Evolutionary conservation across 257 asterid species (phyloP), one percentile per base, ranked within the genome.

Genomic region (Fraxinus quadrangulata): DNA sequence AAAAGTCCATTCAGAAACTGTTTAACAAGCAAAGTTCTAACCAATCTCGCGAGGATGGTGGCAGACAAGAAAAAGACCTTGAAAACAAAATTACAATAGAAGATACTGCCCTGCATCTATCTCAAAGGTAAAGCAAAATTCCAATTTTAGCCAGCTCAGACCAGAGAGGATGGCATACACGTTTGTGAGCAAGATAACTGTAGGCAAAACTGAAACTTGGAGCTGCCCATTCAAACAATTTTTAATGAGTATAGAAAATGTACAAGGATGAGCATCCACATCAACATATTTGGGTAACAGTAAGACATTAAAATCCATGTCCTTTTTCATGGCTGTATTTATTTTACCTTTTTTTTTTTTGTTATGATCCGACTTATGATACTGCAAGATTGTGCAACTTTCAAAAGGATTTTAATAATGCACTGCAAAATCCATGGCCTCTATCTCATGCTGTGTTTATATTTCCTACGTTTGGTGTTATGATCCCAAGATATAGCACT

Each of bases 81-180:
- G 11, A 68, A 61, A 74, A 4, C 4, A 21, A 31, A 49, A 79
- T 51, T 47, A n/a, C 47, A 45, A 39, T 24, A 65, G 34, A 37
- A 68, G 16, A 69, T n/a, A 54, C 33, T n/a, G 21, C 34, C 37
- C 14, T 24, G 19, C 24, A 80, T 49, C 47, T 30, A 47, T 26
- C 73, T 34, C 33, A 9, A 69, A 78, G 76, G 74, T 56, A 77
- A 33, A 76, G 68, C 6, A 70, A 74, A 70, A 5, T 33, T 61
- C 39, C 47, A 65, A 40, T n/a, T 21, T 23, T 65, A 11, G 19
- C 23, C 40, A 59, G 67, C 7, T 19, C 17, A 13, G 61, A 61
- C 40, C 9, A 23, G 13, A 65, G 21, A 59, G 21, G 30, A 56
- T 17, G 51, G 21, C 28, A 36, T 4, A 36, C 30, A 37, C 13